Percentiles rank a stretch among this genome's conserved stretches.
phyloP scores from a whole-genome alignment of 2,329 filamentous ascomycete species.

The Fonsecaea multimorphosa region DNA sequence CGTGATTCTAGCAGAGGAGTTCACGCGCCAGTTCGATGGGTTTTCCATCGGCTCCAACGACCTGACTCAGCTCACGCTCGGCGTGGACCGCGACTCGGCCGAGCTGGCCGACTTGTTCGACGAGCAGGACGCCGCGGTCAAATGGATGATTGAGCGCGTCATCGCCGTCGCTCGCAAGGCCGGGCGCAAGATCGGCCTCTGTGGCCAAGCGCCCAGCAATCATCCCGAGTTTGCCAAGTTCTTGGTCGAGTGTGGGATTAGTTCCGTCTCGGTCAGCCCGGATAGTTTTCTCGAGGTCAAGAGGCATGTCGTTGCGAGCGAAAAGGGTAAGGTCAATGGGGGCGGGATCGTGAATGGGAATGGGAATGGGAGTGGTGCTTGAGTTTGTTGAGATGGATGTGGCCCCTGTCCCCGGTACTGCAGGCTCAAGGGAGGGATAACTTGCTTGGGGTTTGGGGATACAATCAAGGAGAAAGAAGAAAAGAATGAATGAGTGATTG shows the following conservation, averaged over 20 bases:
- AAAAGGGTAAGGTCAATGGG: not conserved
- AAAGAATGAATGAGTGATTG: no score
- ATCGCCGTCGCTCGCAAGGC: constrained; percentile 43
- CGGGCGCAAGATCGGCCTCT: constrained; percentile 49
- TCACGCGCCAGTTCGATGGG: constrained; percentile 49
- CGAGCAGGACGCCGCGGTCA: constrained; percentile 50
- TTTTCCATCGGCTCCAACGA: constrained; percentile 54
- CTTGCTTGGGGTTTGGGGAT: no score
- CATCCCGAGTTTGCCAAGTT: constrained; percentile 49
- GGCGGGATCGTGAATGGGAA: not conserved
- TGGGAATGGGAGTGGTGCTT: no score
- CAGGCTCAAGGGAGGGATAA: no score
- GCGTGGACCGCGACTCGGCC: constrained; percentile 49
- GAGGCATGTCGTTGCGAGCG: constrained; percentile 41
- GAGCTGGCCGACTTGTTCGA: constrained; percentile 48
- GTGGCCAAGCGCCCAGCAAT: constrained; percentile 50
- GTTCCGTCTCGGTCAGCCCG: constrained; percentile 50
- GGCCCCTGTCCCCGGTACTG: no score
- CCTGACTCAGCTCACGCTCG: constrained; percentile 50
- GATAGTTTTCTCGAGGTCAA: constrained; percentile 50
- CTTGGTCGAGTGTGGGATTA: constrained; percentile 46
- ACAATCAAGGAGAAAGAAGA: no score
- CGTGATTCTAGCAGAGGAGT: constrained; percentile 47
- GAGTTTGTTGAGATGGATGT: no score
- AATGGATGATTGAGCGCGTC: constrained; percentile 48